Evolutionary conservation across 179 eudicot species (phyloP).

Genomic region (Spinacia oleracea): DNA sequence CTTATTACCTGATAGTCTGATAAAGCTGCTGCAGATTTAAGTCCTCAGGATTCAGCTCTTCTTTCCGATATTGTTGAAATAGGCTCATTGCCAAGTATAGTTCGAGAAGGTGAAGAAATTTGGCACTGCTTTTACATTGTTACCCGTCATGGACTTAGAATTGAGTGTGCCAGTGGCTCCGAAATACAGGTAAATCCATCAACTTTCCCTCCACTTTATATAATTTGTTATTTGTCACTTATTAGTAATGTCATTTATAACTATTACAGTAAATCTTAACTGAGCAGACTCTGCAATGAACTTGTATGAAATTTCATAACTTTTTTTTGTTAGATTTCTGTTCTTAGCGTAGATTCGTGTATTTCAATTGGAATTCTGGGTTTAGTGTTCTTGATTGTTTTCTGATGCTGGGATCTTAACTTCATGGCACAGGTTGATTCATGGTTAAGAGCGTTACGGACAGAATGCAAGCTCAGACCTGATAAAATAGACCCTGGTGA

Average conservation of each 20-base stretch:
- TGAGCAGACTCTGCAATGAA: background rate
- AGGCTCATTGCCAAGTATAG: slow-evolving; percentile 58
- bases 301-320: background rate
- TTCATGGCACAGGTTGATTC: slow-evolving; percentile 52
- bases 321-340: background rate
- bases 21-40: slow-evolving; percentile 62
- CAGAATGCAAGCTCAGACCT: slow-evolving; percentile 46
- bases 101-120: slow-evolving; percentile 63
- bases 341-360: background rate
- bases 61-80: slow-evolving; percentile 76
- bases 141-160: slow-evolving; percentile 74
- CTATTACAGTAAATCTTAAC: background rate
- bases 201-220: background rate
- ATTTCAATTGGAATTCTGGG: background rate
- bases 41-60: slow-evolving; percentile 89
- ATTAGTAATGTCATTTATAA: background rate
- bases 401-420: background rate
- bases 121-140: slow-evolving; percentile 76
- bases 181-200: slow-evolving; percentile 56
- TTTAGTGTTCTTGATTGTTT: background rate
- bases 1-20: slow-evolving; percentile 13
- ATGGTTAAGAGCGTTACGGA: slow-evolving; percentile 66
- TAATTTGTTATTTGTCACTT: background rate
- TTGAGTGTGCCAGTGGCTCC: slow-evolving; percentile 78
- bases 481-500: slow-evolving; percentile 34